Evolutionary conservation across 768 basidiomycete species (phyloP), one percentile per base, ranked within the genome.

Genomic region (Pilatotrama ljubarskyi): DNA sequence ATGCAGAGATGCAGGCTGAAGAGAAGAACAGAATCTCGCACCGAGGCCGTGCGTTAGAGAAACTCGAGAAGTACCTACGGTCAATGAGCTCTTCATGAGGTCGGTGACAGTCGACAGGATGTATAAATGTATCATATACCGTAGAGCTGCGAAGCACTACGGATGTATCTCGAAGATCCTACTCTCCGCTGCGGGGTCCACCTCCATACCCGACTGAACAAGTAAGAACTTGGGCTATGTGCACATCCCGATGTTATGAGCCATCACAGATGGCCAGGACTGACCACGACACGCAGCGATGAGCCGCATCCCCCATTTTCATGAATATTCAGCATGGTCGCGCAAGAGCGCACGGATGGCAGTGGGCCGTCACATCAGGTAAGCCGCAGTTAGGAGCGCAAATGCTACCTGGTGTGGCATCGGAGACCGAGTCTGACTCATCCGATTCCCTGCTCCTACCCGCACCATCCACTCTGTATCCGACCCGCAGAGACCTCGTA

Each of bases 1-100:
- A 87, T 72, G 78, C 88, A 29, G 88, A 89, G 74, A 89, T 89
- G 88, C 75, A 75, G 51, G 74, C 78, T 15, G 78, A 75, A 58
- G 80, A 79, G 62, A 90, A 89, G 78, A 89, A 87, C 66, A 71
- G 66, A 44, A 80, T 89, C 47, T 87, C 84, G 5, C 88, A 90
- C 70, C 75, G 88, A 54, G 86, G 82, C 62, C 78, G 81, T 26
- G 88, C 88, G 0, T 70, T 90, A 51, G 82, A 80, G 55, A 84
- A 84, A 66, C 73, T 90, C 37, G 77, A 79, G 50, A 67, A 67
- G 4, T 80, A 78, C 66, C 69, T 86, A 32, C 65, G 37, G 17
- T 59, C 50, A 22, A 56, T 67, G 37, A 41, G 49, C 49, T 11
- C 7, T 2, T 51, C 13, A n/a, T 29, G 25, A 32, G 5, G 13